Evolutionary conservation across 108 stramenopile species (phyloP).

Genomic region (Fragilaria radians): DNA sequence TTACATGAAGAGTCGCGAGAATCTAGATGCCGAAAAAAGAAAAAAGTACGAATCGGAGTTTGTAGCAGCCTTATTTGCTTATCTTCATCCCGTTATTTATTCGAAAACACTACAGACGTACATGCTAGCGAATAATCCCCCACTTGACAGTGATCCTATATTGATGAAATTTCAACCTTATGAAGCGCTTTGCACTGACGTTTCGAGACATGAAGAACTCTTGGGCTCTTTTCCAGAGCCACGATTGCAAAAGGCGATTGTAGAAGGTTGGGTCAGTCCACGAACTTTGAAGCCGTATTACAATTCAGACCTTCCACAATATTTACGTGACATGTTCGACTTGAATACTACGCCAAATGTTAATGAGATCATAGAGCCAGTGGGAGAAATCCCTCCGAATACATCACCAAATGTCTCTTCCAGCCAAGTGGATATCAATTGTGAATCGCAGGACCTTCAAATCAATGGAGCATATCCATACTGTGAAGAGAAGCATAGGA

Average conservation of each 20-base stretch:
- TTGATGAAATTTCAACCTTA: conserved; percentile 59
- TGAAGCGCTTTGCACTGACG: conserved; percentile 35
- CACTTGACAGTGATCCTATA: conserved; percentile 9
- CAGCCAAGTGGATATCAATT: no score
- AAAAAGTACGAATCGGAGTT: conserved; percentile 68
- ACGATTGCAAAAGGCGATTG: conserved; percentile 21
- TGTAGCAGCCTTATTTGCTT: conserved; percentile 77
- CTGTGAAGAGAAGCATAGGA: no score
- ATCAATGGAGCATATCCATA: no score
- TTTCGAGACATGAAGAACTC: conserved; percentile 27
- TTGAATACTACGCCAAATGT: background rate
- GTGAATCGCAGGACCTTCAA: no score
- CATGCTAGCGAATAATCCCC: conserved; percentile 10
- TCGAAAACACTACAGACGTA: conserved; percentile 43
- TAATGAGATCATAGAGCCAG: no score
- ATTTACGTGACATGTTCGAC: background rate
- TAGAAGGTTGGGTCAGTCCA: conserved; percentile 36
- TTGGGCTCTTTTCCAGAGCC: conserved; percentile 31
- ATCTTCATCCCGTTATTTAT: conserved; percentile 84
- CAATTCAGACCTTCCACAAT: background rate
- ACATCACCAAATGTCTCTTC: no score
- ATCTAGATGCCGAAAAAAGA: conserved; percentile 30
- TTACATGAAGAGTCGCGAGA: conserved; percentile 1
- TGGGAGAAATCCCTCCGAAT: no score
- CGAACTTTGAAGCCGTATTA: conserved; percentile 6